Evolutionary conservation across 495 filamentous ascomycete genomes (phyloP), one percentile per base, ranked within the genome.

Genomic region (Neurospora sublineolata): DNA sequence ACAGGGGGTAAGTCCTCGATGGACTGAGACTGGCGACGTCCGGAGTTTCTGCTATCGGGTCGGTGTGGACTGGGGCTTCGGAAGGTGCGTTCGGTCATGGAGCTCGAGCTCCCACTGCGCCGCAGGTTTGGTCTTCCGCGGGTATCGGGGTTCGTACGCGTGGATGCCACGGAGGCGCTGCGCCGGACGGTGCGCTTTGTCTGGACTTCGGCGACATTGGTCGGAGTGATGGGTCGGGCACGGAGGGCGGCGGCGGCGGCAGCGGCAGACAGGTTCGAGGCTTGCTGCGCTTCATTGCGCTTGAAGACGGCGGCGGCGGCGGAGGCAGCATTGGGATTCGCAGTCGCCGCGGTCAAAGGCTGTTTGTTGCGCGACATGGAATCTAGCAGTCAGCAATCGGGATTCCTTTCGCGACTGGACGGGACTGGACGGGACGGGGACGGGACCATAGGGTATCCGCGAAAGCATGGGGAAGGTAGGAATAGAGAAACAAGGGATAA

Each of bases 31-130:
- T 76, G 73, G 1, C 68, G 75, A 2, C 75, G 77, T 44, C 79
- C 79, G 75, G 75, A 83, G 80, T 60, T 86, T 84, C 44, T 82
- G 80, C 69, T 84, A 77, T 67, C 30, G 12, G 68, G 86, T 80
- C 80, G 82, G 83, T 73, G 92, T 84, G 72, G 93, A 87, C 70
- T 89, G 80, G 74, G 91, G 84, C 72, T 82, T 72, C 94, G 87
- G 80, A 97, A 97, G 1, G 92, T 93, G 44, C 94, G 86, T 73
- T 93, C 90, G 46, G 87, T 89, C 93, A 97, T 97, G 37, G 93
- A 97, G 16, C 89, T 87, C 60, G 85, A 87, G 79, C 94, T 97
- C 37, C 82, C 86, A 37, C 85, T 83, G 64, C 94, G 84, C 70
- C 87, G 86, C 41, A 94, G 83, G 11, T 79, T 81, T 69, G 79